Evolutionary conservation across 352 stramenopile species (phyloP).

Genomic region (Phytophthora vignae): DNA sequence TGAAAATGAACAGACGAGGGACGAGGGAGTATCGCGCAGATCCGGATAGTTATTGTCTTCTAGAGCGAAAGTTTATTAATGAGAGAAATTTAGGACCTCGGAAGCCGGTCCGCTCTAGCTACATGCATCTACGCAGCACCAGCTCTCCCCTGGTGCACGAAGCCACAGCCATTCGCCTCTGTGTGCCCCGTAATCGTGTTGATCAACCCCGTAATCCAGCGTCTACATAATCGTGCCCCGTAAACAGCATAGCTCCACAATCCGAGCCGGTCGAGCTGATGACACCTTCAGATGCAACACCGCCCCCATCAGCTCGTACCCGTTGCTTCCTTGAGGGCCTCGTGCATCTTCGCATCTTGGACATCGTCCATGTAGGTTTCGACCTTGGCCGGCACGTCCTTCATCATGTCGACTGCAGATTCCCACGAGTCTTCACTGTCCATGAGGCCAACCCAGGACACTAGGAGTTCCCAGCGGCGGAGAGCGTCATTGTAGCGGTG

Average conservation of each 20-base stretch:
- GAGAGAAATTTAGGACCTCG: no score
- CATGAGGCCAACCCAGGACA: background rate
- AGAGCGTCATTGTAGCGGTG: background rate
- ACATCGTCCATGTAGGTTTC: background rate
- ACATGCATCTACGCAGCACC: background rate
- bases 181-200: background rate
- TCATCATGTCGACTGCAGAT: background rate
- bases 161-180: background rate
- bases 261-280: no score
- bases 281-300: no score
- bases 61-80: slow-evolving; percentile 1
- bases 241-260: background rate
- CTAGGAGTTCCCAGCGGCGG: background rate
- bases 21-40: slow-evolving; percentile 12
- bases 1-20: no score
- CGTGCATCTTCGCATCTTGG: background rate
- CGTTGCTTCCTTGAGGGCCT: no score
- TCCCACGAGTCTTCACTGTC: background rate
- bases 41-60: slow-evolving; percentile 3
- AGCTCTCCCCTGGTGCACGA: background rate
- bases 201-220: background rate
- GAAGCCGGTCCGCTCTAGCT: background rate
- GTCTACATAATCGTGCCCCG: background rate
- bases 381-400: background rate
- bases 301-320: no score